Evolutionary conservation across 2,329 filamentous ascomycete genomes (phyloP).

Genomic region (Alternaria sp.): DNA sequence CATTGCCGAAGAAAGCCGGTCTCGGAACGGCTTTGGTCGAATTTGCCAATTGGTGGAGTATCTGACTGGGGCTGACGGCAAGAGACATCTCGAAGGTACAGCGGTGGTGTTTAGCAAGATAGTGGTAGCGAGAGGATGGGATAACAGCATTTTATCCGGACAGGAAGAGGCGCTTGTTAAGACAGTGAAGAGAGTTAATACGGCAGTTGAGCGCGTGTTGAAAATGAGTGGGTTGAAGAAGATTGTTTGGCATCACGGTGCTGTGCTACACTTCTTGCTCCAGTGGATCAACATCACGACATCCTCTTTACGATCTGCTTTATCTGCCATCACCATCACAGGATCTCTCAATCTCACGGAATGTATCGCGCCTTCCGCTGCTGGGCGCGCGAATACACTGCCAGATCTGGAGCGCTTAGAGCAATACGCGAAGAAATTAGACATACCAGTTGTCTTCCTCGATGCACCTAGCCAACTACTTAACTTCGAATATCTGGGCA

Average conservation of each 20-base stretch:
- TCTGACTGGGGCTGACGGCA: conserved; percentile 30
- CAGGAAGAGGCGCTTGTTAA: conserved; percentile 23
- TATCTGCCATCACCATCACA: conserved; percentile 38
- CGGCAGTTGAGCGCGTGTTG: conserved; percentile 32
- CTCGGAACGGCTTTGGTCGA: conserved; percentile 32
- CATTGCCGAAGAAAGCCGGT: conserved; percentile 32
- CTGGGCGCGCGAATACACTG: conserved; percentile 34
- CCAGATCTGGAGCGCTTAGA: conserved; percentile 35
- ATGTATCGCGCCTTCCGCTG: conserved; percentile 30
- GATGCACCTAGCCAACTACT: conserved; percentile 37
- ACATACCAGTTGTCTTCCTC: conserved; percentile 41
- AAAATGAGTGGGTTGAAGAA: conserved; percentile 27
- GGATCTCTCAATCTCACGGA: conserved; percentile 30
- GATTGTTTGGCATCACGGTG: conserved; percentile 48
- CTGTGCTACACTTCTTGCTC: conserved; percentile 39
- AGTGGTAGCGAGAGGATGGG: conserved; percentile 42
- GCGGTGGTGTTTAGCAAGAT: conserved; percentile 37
- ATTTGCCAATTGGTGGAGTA: conserved; percentile 42
- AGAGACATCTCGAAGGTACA: conserved; percentile 37
- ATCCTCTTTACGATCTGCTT: conserved; percentile 27
- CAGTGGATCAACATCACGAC: conserved; percentile 43
- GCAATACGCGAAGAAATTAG: conserved; percentile 33
- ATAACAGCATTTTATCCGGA: conserved; percentile 22
- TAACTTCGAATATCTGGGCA: conserved; percentile 28
- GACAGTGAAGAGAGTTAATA: conserved; percentile 37